Evolutionary conservation across 176 grass and related monocot species (phyloP).

Genomic region (Zea luxurians): DNA sequence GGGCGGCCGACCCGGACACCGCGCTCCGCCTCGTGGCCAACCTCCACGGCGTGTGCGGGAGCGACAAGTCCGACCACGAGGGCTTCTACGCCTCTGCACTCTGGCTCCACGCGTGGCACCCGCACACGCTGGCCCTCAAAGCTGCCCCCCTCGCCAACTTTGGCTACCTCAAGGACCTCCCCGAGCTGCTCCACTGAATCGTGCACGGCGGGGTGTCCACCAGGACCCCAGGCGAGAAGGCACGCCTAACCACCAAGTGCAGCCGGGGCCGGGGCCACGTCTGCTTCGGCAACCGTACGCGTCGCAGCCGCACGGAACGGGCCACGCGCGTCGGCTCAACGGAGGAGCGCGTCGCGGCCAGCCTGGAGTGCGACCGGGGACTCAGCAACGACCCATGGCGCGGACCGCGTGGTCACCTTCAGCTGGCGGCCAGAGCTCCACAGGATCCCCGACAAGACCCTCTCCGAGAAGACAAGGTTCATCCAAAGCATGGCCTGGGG

Average conservation of each 20-base stretch:
- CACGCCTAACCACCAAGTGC: slow-evolving; percentile 3
- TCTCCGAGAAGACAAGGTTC: too few relatives aligned
- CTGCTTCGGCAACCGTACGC: too few relatives aligned
- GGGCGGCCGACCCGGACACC: slow-evolving; percentile 44
- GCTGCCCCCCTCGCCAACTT: slow-evolving; percentile 46
- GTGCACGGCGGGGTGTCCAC: slow-evolving; percentile 49
- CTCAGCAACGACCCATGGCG: too few relatives aligned
- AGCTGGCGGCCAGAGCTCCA: too few relatives aligned
- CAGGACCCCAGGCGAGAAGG: slow-evolving; percentile 51
- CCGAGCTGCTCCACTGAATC: slow-evolving; percentile 86
- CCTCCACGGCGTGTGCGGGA: slow-evolving; percentile 68
- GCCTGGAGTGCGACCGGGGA: too few relatives aligned
- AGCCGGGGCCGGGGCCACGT: neutral
- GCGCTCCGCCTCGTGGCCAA: slow-evolving; percentile 71
- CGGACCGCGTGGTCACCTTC: too few relatives aligned
- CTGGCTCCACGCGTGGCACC: slow-evolving; percentile 74
- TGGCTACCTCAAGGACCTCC: slow-evolving; percentile 93
- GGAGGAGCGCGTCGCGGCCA: too few relatives aligned
- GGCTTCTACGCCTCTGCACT: slow-evolving; percentile 73
- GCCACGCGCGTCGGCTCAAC: too few relatives aligned
- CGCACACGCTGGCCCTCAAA: slow-evolving; percentile 73
- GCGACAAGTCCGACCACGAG: slow-evolving; percentile 77
- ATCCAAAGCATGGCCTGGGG: too few relatives aligned
- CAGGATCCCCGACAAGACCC: too few relatives aligned
- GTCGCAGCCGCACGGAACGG: too few relatives aligned